phyloP scores from a whole-genome alignment of 2,329 filamentous ascomycete species.

The Ceratocystis cacaofunesta region DNA sequence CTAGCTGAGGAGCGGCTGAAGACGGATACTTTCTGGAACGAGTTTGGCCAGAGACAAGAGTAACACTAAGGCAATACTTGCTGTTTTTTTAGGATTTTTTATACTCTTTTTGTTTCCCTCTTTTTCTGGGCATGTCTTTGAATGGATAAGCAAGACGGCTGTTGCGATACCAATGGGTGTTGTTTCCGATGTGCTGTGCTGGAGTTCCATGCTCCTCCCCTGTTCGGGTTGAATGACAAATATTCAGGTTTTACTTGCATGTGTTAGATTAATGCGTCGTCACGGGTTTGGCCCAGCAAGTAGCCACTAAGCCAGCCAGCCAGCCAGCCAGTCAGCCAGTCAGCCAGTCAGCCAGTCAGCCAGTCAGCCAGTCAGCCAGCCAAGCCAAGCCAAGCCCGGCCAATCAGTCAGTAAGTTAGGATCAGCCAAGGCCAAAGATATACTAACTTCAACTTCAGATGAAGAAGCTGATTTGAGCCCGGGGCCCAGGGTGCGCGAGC shows the following conservation, averaged over 20 bases:
- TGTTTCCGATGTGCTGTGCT: no score
- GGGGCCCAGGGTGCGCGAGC: neutral
- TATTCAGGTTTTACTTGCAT: neutral
- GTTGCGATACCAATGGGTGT: no score
- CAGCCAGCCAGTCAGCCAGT: neutral
- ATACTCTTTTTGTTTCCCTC: neutral
- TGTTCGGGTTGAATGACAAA: neutral
- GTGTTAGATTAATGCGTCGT: no score
- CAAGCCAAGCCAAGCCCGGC: neutral
- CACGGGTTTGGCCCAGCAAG: no score
- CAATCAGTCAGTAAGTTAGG: neutral
- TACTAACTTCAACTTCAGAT: neutral
- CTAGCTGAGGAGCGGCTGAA: conserved; percentile 12
- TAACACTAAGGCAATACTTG: neutral
- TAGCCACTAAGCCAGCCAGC: neutral
- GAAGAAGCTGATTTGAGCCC: neutral
- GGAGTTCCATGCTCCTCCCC: no score
- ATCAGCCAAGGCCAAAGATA: neutral
- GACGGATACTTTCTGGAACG: conserved; percentile 13
- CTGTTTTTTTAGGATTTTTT: neutral
- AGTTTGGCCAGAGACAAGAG: conserved; percentile 4
- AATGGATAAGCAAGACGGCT: no score
- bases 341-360: neutral
- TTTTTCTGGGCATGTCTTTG: neutral
- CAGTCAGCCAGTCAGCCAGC: neutral